Percentiles rank a stretch among this genome's conserved stretches.
These are phyloP conservation scores for Pezicula radicicola DNA, from an alignment of 2,329 filamentous ascomycete species.

Conservation along the genomic window DNA sequence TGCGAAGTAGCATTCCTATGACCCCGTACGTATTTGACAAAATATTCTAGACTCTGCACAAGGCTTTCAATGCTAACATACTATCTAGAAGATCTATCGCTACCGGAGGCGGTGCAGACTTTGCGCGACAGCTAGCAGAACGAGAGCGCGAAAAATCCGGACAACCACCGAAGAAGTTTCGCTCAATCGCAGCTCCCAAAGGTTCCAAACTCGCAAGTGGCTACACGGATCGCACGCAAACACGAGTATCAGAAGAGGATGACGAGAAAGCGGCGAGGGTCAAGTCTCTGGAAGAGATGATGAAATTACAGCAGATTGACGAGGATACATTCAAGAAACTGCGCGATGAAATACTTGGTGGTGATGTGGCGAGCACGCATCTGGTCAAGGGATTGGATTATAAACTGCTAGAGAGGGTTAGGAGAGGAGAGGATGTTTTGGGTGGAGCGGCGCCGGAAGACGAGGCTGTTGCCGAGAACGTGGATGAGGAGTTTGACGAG, in stretches of 20 bases:
- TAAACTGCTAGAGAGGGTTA: constrained; percentile 68
- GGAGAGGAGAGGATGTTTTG: constrained; percentile 54
- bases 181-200: constrained; percentile 72
- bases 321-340: constrained; percentile 73
- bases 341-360: constrained; percentile 75
- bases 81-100: constrained; percentile 15
- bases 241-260: constrained; percentile 51
- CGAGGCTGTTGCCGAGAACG: constrained; percentile 37
- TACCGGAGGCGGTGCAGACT: constrained; percentile 54
- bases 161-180: constrained; percentile 69
- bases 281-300: constrained; percentile 74
- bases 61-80: constrained; percentile 2
- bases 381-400: constrained; percentile 91
- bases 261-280: constrained; percentile 62
- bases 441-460: constrained; percentile 24
- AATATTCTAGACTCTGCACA: neutral
- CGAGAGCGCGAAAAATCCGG: constrained; percentile 51
- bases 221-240: constrained; percentile 78
- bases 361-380: constrained; percentile 77
- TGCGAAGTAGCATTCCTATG: constrained; percentile 85
- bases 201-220: constrained; percentile 76
- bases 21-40: constrained; percentile 65
- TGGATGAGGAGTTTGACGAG: constrained; percentile 66
- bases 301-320: constrained; percentile 83
- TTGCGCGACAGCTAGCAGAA: constrained; percentile 81